A percentile compares a stretch with the other conserved stretches of the same genome.
These are phyloP conservation scores for Massariosphaeria phaeospora DNA, from an alignment of 495 filamentous ascomycete species.

Conservation along the genomic window DNA sequence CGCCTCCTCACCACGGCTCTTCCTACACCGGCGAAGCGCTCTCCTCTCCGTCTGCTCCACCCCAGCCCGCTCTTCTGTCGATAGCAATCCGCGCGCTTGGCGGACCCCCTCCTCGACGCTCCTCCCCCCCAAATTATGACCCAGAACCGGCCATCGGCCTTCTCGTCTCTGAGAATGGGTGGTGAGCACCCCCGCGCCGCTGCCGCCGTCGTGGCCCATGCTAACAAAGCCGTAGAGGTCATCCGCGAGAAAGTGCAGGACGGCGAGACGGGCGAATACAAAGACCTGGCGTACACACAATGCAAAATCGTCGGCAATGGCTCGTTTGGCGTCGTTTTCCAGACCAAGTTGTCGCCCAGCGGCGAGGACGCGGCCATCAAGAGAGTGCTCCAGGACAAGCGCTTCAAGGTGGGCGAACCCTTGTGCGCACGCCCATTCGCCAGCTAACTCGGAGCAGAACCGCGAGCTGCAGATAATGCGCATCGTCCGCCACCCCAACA, in stretches of 20 bases:
- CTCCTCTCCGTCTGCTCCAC: slow-evolving; percentile 46
- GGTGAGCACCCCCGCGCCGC: slow-evolving; percentile 51
- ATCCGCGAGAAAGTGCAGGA: slow-evolving; percentile 99
- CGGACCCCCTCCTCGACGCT: slow-evolving; percentile 24
- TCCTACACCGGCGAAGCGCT: slow-evolving; percentile 37
- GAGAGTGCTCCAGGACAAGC: slow-evolving; percentile 95
- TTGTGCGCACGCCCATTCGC: neutral
- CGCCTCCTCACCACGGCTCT: slow-evolving; percentile 54
- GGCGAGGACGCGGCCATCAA: slow-evolving; percentile 99
- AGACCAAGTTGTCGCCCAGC: slow-evolving; percentile 94
- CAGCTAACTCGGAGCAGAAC: slow-evolving; percentile 63
- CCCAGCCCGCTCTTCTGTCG: slow-evolving; percentile 47
- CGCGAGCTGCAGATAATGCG: slow-evolving; percentile 99
- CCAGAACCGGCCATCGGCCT: slow-evolving; percentile 68
- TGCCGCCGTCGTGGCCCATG: neutral
- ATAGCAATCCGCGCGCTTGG: slow-evolving; percentile 35
- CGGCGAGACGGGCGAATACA: slow-evolving; percentile 90
- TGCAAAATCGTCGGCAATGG: slow-evolving; percentile 99
- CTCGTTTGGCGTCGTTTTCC: slow-evolving; percentile 97
- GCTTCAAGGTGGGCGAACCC: slow-evolving; percentile 74
- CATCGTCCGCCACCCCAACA: slow-evolving; percentile 97
- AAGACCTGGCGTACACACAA: slow-evolving; percentile 96
- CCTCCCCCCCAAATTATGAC: slow-evolving; percentile 57
- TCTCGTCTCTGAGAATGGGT: slow-evolving; percentile 76
- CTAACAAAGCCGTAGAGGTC: slow-evolving; percentile 62